Base-by-base conservation (phyloP, 78 protist genomes). In the Paulinella micropora region DNA sequence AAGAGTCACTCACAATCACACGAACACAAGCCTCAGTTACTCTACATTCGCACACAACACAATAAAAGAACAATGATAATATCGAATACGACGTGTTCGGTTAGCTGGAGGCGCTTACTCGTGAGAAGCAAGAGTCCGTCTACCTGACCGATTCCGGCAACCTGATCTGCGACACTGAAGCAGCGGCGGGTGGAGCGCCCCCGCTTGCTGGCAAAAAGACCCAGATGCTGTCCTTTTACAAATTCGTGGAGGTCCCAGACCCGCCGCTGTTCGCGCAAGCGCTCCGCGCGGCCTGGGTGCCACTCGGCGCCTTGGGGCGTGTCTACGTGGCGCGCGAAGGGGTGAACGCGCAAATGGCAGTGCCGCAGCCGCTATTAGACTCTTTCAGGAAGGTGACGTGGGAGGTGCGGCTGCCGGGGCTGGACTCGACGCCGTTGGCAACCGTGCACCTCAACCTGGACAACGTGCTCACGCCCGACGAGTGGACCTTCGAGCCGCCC, bases 281-380 rank as follows among this genome's bases (percentile, higher is more conserved):
- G n/a, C 38, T 81, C 23, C 4, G 39, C 38, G 6, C 0, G 31
- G 29, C 26, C 32, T 64, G 37, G 29, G 40, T 26, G 26, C 26
- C 26, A 9, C 29, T 38, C n/a, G 40, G 67, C 67, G 34, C 32
- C n/a, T 64, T 1, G 35, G 87, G 87, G 37, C 1, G 37, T 2
- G 67, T 38, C 36, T 83, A 83, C 35, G 87, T 83, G 3, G 87
- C 87, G 69, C 28, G 4, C n/a, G 87, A 83, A 23, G 87, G 87
- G 3, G 64, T 83, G n/a, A 83, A 83, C 35, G 41, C 34, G 0
- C 87, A 83, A 64, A 32, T 83, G 31, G 1, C 41, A 3, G 69
- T 83, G 67, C 37, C 40, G 6, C 32, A 0, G 3, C 26, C 41
- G 6, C 41, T 2, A 37, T 23, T 83, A 23, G 67, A 9, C 34